Conservation (phyloP, 352 stramenopile species). For the Plasmopara muralis region DNA sequence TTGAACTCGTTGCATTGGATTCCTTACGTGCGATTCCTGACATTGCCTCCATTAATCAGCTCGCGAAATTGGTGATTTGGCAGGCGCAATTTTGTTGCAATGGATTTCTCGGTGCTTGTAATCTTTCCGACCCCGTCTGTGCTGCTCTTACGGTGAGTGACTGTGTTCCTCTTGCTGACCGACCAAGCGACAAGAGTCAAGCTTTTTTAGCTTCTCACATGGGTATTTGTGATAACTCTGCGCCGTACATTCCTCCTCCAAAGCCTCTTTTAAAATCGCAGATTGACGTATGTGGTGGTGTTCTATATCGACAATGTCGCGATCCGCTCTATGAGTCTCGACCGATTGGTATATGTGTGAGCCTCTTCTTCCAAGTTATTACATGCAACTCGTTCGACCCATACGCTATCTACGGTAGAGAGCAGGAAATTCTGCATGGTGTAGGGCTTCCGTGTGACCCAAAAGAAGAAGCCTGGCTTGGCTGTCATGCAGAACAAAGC, state of each 20-base stretch:
- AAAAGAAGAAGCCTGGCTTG: slow-evolving; percentile 10
- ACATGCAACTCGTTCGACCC: slow-evolving; percentile 1
- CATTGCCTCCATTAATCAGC: no score
- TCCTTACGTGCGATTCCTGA: no score
- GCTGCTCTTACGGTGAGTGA: background rate
- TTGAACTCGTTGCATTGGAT: no score
- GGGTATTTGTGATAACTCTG: no score
- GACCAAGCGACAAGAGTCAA: no score
- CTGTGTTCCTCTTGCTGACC: no score
- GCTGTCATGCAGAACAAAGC: slow-evolving; percentile 1
- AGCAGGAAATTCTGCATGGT: slow-evolving; percentile 9
- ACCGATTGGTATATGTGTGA: slow-evolving; percentile 12
- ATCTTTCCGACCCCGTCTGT: slow-evolving; percentile 3
- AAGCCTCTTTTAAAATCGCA: slow-evolving; percentile 3
- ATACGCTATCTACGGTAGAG: background rate
- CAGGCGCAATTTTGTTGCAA: slow-evolving; percentile 16
- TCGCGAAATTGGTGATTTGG: background rate
- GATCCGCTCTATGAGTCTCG: background rate
- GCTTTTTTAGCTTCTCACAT: no score
- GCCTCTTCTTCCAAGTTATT: slow-evolving; percentile 11
- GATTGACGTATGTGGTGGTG: slow-evolving; percentile 6
- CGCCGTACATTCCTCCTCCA: no score
- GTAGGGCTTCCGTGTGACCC: slow-evolving; percentile 8
- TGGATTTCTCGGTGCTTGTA: slow-evolving; percentile 15
- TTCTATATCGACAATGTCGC: slow-evolving; percentile 13